Percentiles rank a stretch among this genome's conserved stretches.
Conservation (phyloP, 331 rosid genomes). For the Cydonia oblonga region DNA sequence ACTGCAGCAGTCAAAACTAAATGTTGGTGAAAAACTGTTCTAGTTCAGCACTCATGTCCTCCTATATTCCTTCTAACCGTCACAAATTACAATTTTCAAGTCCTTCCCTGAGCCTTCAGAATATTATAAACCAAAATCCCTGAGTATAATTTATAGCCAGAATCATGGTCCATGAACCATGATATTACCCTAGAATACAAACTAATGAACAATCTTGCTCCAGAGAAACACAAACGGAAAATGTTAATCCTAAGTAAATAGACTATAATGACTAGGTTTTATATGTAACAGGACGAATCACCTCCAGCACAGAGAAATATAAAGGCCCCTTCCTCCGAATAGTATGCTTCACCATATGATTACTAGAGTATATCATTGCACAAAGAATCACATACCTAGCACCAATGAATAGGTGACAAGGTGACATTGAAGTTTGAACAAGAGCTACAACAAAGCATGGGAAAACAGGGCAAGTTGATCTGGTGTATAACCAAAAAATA, state of each 20-base stretch:
- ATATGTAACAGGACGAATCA: background rate
- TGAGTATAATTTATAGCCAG: background rate
- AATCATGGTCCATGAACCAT: background rate
- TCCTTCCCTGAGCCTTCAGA: background rate
- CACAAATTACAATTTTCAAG: background rate
- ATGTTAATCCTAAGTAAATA: background rate
- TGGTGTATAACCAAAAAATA: background rate
- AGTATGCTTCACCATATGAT: background rate
- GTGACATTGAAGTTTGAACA: background rate
- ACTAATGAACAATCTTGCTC: background rate
- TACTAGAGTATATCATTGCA: constrained; percentile 8
- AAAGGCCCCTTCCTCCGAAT: constrained; percentile 9
- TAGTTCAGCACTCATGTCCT: background rate
- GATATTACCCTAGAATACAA: background rate
- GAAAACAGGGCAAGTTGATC: constrained; percentile 1
- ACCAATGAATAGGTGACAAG: background rate
- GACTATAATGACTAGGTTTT: background rate
- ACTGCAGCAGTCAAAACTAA: background rate
- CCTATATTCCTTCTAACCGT: background rate
- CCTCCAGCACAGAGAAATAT: constrained; percentile 12
- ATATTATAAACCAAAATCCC: background rate
- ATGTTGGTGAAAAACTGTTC: background rate
- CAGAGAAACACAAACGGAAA: background rate
- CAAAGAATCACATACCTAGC: constrained; percentile 17
- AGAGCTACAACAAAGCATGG: background rate